A percentile compares a stretch with the other conserved stretches of the same genome.
phyloP scores from a whole-genome alignment of 2,329 filamentous ascomycete genomes.

The Fusarium goolgardi region DNA sequence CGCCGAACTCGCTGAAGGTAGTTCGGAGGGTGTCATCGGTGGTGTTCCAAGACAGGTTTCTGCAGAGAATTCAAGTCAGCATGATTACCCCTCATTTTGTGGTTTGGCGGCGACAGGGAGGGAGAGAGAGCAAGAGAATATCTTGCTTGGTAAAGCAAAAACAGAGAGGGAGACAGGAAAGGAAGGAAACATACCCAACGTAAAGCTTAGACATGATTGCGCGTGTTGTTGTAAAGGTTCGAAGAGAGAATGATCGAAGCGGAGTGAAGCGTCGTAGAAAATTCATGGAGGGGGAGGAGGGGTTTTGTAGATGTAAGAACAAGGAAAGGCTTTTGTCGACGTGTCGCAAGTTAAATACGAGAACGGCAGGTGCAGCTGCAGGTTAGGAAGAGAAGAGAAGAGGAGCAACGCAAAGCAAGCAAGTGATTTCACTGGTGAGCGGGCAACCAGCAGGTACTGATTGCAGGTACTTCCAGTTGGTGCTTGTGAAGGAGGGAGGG shows the following conservation, averaged over 20 bases:
- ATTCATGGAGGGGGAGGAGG: slow-evolving; percentile 1
- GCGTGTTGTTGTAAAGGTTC: slow-evolving; percentile 5
- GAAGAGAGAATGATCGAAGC: slow-evolving; percentile 5
- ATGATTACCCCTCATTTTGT: slow-evolving; percentile 4
- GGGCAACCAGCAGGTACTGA: background rate
- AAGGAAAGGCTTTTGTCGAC: background rate
- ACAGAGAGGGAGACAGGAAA: too few relatives aligned
- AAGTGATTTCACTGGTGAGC: background rate
- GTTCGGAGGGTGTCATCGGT: background rate
- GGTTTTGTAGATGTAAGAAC: slow-evolving; percentile 2
- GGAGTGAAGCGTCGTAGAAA: slow-evolving; percentile 2
- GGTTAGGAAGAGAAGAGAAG: background rate
- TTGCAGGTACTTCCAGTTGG: too few relatives aligned
- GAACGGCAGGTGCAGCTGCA: background rate
- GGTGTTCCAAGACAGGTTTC: slow-evolving; percentile 8
- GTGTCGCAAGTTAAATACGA: background rate
- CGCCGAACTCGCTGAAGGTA: background rate
- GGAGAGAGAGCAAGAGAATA: too few relatives aligned
- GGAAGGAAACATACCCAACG: background rate
- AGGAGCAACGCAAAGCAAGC: background rate
- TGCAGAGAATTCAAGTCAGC: slow-evolving; percentile 3
- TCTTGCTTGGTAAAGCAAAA: too few relatives aligned
- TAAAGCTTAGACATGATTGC: slow-evolving; percentile 13
- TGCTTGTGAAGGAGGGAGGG: background rate
- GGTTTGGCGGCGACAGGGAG: background rate